Evolutionary conservation across 805 yeast genomes (phyloP).

Genomic region (Pichia insulana): DNA sequence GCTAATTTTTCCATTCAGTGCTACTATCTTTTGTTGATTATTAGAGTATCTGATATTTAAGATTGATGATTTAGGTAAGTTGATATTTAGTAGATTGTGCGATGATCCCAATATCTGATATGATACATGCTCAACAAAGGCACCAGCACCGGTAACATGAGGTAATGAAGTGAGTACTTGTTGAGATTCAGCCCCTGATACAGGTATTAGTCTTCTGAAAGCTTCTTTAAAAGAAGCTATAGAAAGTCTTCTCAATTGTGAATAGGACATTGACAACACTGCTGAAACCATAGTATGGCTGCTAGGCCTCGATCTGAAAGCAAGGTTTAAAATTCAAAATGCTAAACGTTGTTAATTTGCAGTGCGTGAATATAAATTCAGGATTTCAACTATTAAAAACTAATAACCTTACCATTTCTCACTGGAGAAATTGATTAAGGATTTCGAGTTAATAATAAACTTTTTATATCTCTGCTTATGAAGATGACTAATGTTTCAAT

Average conservation of each 20-base stretch:
- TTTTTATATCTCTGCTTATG: too few species aligned
- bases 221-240: constrained; percentile 5
- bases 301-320: too few species aligned
- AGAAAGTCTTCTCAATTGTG: constrained; percentile 2
- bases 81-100: constrained; percentile 32
- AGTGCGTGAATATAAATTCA: too few species aligned
- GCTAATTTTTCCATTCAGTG: constrained; percentile 35
- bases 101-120: constrained; percentile 35
- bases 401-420: too few species aligned
- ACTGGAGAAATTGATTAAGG: too few species aligned
- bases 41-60: constrained; percentile 30
- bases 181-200: constrained; percentile 7
- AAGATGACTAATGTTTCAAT: too few species aligned
- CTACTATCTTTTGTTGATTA: constrained; percentile 33
- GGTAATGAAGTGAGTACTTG: constrained; percentile 24
- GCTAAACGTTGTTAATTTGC: too few species aligned
- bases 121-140: constrained; percentile 35
- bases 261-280: background rate
- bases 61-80: constrained; percentile 34
- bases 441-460: too few species aligned
- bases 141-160: constrained; percentile 36
- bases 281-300: too few species aligned
- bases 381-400: too few species aligned
- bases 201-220: constrained; percentile 6
- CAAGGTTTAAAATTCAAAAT: too few species aligned